Evolutionary conservation across 1,139 yeast species (phyloP).

Genomic region (Meyerozyma elateridarum): DNA sequence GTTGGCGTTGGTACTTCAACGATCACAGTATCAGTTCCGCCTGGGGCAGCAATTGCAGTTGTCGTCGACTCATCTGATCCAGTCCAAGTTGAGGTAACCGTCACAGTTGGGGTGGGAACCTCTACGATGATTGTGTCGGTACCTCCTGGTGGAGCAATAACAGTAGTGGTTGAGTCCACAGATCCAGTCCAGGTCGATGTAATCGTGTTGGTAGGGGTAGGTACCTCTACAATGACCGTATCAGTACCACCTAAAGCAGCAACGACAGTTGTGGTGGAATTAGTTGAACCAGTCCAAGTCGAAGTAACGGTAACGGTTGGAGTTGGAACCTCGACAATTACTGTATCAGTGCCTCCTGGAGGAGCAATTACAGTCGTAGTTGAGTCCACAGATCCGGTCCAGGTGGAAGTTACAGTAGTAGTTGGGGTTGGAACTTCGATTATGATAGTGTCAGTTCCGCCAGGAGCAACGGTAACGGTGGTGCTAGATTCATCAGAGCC

Average conservation of each 20-base stretch:
- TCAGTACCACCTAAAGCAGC: conserved; percentile 10
- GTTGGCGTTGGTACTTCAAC: conserved; percentile 18
- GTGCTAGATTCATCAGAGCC: conserved; percentile 8
- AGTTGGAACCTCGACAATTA: conserved; percentile 12
- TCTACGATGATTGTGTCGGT: conserved; percentile 6
- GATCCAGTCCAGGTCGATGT: conserved; percentile 15
- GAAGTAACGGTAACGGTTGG: conserved; percentile 9
- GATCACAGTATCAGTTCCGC: conserved; percentile 14
- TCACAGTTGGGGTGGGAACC: conserved; percentile 10
- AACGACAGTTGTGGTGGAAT: conserved; percentile 7
- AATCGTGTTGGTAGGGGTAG: conserved; percentile 9
- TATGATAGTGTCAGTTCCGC: conserved; percentile 9
- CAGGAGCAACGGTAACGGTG: conserved; percentile 5
- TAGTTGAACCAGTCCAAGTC: conserved; percentile 9
- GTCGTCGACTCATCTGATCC: conserved; percentile 9
- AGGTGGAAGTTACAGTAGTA: conserved; percentile 6
- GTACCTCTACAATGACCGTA: conserved; percentile 17
- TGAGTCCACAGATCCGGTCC: conserved; percentile 9
- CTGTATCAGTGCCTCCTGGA: conserved; percentile 11
- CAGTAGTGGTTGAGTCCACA: conserved; percentile 8
- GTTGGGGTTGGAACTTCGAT: conserved; percentile 10
- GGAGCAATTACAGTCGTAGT: conserved; percentile 5
- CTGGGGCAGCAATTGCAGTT: conserved; percentile 6
- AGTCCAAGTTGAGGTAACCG: conserved; percentile 13
- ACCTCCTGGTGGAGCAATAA: conserved; percentile 10